Conservation (phyloP, 805 yeast genomes). For the Alloascoidea hylecoeti region DNA sequence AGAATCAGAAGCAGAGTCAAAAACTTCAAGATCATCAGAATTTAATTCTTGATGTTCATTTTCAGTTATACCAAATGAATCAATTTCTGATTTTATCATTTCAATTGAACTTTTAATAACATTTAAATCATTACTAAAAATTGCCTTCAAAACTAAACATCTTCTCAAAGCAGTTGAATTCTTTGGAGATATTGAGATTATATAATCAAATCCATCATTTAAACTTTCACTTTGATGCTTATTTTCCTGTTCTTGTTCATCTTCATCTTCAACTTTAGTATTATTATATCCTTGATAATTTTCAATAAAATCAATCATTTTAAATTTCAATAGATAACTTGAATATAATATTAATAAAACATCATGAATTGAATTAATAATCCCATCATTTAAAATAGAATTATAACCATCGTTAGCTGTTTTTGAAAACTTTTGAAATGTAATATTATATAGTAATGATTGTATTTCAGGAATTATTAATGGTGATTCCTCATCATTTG, state of each 20-base stretch:
- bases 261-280: not conserved
- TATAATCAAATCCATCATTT: too few relatives aligned
- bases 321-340: not conserved
- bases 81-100: not conserved
- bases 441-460: too few relatives aligned
- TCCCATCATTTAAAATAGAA: not conserved
- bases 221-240: not conserved
- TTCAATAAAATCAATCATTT: not conserved
- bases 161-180: not conserved
- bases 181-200: too few relatives aligned
- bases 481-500: too few relatives aligned
- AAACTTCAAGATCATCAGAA: not conserved
- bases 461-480: too few relatives aligned
- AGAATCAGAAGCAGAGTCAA: not conserved
- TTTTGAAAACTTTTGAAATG: too few relatives aligned
- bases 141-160: not conserved
- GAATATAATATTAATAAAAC: not conserved
- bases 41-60: too few relatives aligned
- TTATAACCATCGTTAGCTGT: not conserved
- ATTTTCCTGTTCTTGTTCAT: not conserved
- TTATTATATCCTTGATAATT: not conserved
- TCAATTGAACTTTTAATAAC: not conserved
- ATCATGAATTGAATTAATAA: not conserved
- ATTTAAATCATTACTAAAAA: too few relatives aligned
- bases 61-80: too few relatives aligned